Evolutionary conservation across 2,329 filamentous ascomycete genomes (phyloP).

Genomic region (Stachybotrys elegans): DNA sequence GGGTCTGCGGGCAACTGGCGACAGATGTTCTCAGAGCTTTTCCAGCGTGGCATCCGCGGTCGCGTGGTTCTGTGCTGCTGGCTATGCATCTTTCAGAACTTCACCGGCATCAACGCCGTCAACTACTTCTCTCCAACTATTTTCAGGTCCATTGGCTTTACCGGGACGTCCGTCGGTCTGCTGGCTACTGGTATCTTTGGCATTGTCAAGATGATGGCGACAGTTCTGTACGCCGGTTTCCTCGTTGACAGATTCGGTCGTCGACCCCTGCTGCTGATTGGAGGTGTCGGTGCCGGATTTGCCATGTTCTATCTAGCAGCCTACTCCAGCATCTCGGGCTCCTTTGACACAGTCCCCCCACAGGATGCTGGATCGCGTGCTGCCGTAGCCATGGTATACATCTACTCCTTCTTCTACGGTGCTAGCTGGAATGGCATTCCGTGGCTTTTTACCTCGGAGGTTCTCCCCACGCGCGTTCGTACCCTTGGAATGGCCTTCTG

Average conservation of each 20-base stretch:
- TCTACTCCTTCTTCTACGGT: slow-evolving; percentile 16
- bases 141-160: slow-evolving; percentile 31
- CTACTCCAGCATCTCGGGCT: slow-evolving; percentile 14
- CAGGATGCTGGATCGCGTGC: slow-evolving; percentile 12
- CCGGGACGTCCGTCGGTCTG: slow-evolving; percentile 34
- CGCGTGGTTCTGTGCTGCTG: slow-evolving; percentile 29
- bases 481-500: slow-evolving; percentile 17
- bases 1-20: slow-evolving; percentile 7
- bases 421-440: slow-evolving; percentile 21
- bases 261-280: slow-evolving; percentile 16
- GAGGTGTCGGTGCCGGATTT: slow-evolving; percentile 13
- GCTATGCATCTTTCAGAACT: slow-evolving; percentile 8
- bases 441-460: slow-evolving; percentile 14
- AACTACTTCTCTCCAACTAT: slow-evolving; percentile 26
- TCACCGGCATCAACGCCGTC: slow-evolving; percentile 12
- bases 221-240: slow-evolving; percentile 11
- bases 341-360: slow-evolving; percentile 9
- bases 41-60: slow-evolving; percentile 12
- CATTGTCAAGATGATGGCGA: slow-evolving; percentile 22
- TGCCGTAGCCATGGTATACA: slow-evolving; percentile 20
- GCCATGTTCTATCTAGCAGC: slow-evolving; percentile 29
- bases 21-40: slow-evolving; percentile 12
- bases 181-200: slow-evolving; percentile 34
- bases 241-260: slow-evolving; percentile 17
- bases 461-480: slow-evolving; percentile 15